Evolutionary conservation across 2,329 filamentous ascomycete genomes (phyloP), one percentile per base, ranked within the genome.

Genomic region (Ophiostoma sp.): DNA sequence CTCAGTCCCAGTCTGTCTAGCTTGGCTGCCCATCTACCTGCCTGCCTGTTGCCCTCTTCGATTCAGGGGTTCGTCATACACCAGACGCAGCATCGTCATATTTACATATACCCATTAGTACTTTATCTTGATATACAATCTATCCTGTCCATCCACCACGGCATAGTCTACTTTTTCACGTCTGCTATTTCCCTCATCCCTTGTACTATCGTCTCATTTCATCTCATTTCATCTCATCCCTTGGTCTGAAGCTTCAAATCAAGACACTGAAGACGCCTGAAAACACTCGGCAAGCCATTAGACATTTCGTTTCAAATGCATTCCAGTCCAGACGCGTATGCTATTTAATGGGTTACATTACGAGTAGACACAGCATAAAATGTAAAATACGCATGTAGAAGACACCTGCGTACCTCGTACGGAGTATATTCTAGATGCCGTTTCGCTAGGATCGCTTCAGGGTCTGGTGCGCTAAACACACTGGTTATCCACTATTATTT

Each of bases 311-410:
- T 57, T 27, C 52, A 27, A 27, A n/a, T 57, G 23, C 52, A 57
- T 57, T 57, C 52, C 52, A 57, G 52, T 57, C 23, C 52, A 57
- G 52, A 57, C 52, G 52, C 52, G 52, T 57, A 48, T n/a, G 17
- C 7, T 48, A 7, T 8, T 1, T 2, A 48, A 48, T 41, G 39
- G 44, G 17, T 48, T 20, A 20, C 36, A 48, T 48, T 48, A n/a
- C n/a, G n/a, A n/a, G n/a, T n/a, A 48, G 20, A n/a, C 44, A 48
- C 20, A n/a, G 6, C n/a, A 20, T 13, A 8, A n/a, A 15, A 20
- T 20, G 17, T 20, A 48, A 48, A 48, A 15, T 17, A 15, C n/a
- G 44, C 5, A 17, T 48, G 44, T 17, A 48, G 27, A 31, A 31
- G 27, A 31, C 27, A 31, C 27, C 27, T 31, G 27, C 27, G 27